Base-by-base conservation (phyloP, 2,329 filamentous ascomycete genomes). In the Calonectria hongkongensis region DNA sequence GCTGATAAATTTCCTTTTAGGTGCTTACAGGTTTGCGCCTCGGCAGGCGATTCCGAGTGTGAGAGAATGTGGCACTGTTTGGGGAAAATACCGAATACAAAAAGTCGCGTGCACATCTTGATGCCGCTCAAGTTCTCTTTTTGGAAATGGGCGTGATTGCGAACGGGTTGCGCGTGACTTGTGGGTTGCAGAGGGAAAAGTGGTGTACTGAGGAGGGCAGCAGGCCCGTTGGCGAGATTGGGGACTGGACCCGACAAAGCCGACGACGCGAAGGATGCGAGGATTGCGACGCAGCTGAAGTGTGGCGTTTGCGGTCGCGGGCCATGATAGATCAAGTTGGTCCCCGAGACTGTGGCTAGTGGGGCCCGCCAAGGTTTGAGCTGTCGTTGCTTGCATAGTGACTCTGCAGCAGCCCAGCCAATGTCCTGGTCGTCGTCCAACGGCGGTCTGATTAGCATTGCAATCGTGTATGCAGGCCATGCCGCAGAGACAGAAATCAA, bases 341-440 rank as follows among this genome's bases (percentile, higher is more conserved):
- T 60, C 54, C 36, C 54, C 54, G 54, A 60, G 33, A 60, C 9
- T 60, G 54, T 58, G 54, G 54, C 54, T 60, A 41, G 54, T 36
- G 39, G 54, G 33, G 33, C 4, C 25, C 33, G 4, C 30, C 51
- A 36, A 56, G n/a, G n/a, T 18, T 27, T 16, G 39, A 41, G 13
- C 54, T 4, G n/a, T 21, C 54, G 36, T 41, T 60, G 21, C 12
- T 21, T 12, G n/a, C 33, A 36, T 27, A 27, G 54, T 16, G n/a
- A 36, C 27, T 16, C 15, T 60, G 54, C 12, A 4, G 21, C 28
- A 7, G 8, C n/a, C 13, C 21, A 41, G 54, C 54, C 33, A 41
- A 60, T 60, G 33, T 18, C 21, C 10, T 8, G 6, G 13, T 21
- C 2, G 33, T 21, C 21, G 25, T 41, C 33, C 33, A 28, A 41